Evolutionary conservation across 495 filamentous ascomycete genomes (phyloP), one percentile per base, ranked within the genome.

Genomic region (Penicillium diatomitis): DNA sequence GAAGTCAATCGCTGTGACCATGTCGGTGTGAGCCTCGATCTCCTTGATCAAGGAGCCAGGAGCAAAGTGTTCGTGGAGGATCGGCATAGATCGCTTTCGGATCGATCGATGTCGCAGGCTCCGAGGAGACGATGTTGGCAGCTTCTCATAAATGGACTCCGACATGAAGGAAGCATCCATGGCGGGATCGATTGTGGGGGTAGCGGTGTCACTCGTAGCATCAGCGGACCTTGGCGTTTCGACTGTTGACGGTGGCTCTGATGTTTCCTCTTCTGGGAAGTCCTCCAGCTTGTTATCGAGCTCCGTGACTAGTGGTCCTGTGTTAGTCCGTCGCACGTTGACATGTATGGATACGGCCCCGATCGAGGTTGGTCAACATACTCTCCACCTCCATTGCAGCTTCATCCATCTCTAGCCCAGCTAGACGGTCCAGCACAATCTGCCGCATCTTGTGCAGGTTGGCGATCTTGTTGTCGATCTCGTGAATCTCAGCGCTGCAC

Each of bases 391-490:
- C 92, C 48, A 95, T 69, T 41, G 89, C 72, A n/a, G 84, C 78
- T 58, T 99, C 92, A 55, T 97, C 90, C 68, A 87, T 81, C 68
- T 99, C 92, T 58, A 99, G 68, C n/a, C 75, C 80, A 4, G 90
- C 91, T 54, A 99, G 67, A 55, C 94, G 78, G 46, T 96, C 91
- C 35, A 99, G 64, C 20, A 97, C 85, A 48, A 97, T 95, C 66
- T 85, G 85, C 55, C 92, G 85, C 88, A 96, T 97, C 46, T 80
- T 87, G 55, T 90, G 85, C 46, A 97, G 71, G 64, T 97, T 99
- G 32, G 89, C 78, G 36, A 99, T 88, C 67, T 97, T 99, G 67
- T 84, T 90, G 63, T 99, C 92, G 44, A 99, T 95, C 62, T 99
- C 92, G 38, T 81, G 82, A 41, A 99, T 97, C 65, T 99, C 92